Base-by-base conservation (phyloP, 352 stramenopile genomes). In the Hyaloperonospora arabidopsidis region DNA sequence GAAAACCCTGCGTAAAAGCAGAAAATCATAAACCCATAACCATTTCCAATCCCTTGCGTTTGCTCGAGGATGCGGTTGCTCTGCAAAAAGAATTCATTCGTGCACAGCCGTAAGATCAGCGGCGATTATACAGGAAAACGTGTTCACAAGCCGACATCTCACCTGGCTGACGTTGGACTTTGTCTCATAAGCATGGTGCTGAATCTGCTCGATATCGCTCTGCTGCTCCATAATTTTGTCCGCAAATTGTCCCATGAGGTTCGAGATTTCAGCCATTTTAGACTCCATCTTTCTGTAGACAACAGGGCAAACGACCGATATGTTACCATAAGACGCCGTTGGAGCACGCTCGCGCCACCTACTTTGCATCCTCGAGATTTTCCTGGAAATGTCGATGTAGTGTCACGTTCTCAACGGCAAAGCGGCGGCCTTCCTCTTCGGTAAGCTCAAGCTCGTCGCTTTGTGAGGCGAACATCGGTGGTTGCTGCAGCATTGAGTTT, bases 161-260 rank as follows among this genome's bases (percentile, higher is more conserved):
- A 87, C 79, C 75, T 89, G 68, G 22, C 68, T 77, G 48, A 94
- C 61, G 46, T 94, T 94, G 46, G 61, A 64, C 22, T 75, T 86
- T 14, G 81, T 89, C 38, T 83, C 71, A 41, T 79, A 57, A 1
- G 81, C 79, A 45, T 94, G 75, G 5, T 78, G 56, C 14, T 89
- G 74, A 28, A 94, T 92, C 17, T 81, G 61, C 40, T 87, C 74
- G 38, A 94, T 89, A 38, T 92, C 80, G 1, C 59, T 71, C 32
- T 91, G 78, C 44, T 94, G 84, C 45, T 87, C 74, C 54, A 87
- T 84, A 54, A 94, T 87, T 39, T 94, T 90, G 56, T 89, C 74
- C 0, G 84, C 69, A 34, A 94, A 94, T 39, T 94, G 81, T 3
- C 76, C 65, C 81, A 94, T 92, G 36, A 94, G 68, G 45, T 72